phyloP scores from a whole-genome alignment of 2,329 filamentous ascomycete genomes.

The Endoconidiophora laricicola region DNA sequence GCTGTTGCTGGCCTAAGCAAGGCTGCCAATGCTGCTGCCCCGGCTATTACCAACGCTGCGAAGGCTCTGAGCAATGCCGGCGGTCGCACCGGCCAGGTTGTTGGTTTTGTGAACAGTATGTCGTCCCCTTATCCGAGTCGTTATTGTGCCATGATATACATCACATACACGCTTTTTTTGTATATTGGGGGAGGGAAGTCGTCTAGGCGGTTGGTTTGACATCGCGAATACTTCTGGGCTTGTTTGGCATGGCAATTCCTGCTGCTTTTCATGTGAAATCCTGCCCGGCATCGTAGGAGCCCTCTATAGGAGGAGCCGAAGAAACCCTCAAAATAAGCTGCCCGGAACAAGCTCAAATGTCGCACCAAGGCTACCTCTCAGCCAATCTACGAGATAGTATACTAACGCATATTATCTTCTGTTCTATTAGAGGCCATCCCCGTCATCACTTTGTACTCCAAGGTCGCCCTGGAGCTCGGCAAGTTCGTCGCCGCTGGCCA shows the following conservation, averaged over 20 bases:
- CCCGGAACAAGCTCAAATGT: too few species aligned
- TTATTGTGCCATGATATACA: too few species aligned
- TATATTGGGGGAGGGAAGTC: neutral
- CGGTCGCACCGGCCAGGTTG: constrained; percentile 63
- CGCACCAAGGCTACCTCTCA: neutral
- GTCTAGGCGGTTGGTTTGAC: neutral
- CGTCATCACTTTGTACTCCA: constrained; percentile 78
- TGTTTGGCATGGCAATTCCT: neutral
- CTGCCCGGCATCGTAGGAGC: too few species aligned
- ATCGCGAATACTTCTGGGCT: neutral
- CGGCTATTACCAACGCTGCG: constrained; percentile 57
- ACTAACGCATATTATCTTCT: constrained; percentile 8
- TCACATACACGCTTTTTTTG: neutral
- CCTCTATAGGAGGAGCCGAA: too few species aligned
- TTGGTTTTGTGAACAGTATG: constrained; percentile 78
- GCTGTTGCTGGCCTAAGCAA: constrained; percentile 69
- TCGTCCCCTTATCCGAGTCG: constrained; percentile 14
- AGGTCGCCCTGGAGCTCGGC: constrained; percentile 70
- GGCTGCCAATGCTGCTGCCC: constrained; percentile 65
- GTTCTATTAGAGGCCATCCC: constrained; percentile 56
- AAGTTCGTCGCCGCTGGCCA: constrained; percentile 78
- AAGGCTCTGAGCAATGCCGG: constrained; percentile 61
- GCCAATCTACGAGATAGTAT: neutral
- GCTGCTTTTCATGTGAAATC: neutral
- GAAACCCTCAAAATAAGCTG: too few species aligned